A percentile compares a stretch with the other conserved stretches of the same genome.
Evolutionary conservation across 2,329 filamentous ascomycete genomes (phyloP).

Genomic region (Penicillium capsulatum): DNA sequence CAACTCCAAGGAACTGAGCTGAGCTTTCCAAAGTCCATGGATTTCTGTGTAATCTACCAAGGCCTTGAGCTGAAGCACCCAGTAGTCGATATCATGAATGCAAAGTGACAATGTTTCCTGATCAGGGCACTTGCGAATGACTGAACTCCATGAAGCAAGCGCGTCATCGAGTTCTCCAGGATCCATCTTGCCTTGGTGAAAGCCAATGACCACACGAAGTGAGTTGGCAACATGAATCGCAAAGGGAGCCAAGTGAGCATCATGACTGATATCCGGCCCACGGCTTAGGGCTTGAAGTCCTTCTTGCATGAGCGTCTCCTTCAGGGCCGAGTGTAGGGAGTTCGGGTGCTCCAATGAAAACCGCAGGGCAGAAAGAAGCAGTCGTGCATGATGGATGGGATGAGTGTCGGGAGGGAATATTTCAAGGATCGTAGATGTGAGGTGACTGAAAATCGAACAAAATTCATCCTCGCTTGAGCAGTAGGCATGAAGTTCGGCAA

Average conservation of each 20-base stretch:
- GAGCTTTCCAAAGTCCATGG: conserved; percentile 51
- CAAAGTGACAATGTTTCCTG: conserved; percentile 40
- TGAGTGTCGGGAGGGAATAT: conserved; percentile 30
- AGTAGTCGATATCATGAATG: conserved; percentile 50
- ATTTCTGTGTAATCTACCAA: conserved; percentile 56
- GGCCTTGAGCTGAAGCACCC: conserved; percentile 51
- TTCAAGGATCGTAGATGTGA: conserved; percentile 32
- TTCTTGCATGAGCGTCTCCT: conserved; percentile 27
- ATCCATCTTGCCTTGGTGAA: conserved; percentile 32
- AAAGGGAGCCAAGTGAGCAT: conserved; percentile 26
- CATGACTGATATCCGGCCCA: conserved; percentile 19
- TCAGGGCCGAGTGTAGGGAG: conserved; percentile 25
- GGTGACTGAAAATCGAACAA: conserved; percentile 23
- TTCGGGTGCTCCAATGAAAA: conserved; percentile 33
- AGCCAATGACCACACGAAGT: conserved; percentile 32
- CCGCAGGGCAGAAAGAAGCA: conserved; percentile 34
- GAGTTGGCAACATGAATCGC: conserved; percentile 32
- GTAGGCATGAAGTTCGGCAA: conserved; percentile 30
- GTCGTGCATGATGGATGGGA: conserved; percentile 38
- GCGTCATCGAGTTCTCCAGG: conserved; percentile 26
- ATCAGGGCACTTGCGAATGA: conserved; percentile 45
- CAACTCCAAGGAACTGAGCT: conserved; percentile 49
- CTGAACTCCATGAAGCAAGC: conserved; percentile 35
- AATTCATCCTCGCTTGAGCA: conserved; percentile 28
- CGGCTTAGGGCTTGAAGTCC: conserved; percentile 19